Base-by-base conservation (phyloP, 495 filamentous ascomycete species). In the Annulohypoxylon moriforme region DNA sequence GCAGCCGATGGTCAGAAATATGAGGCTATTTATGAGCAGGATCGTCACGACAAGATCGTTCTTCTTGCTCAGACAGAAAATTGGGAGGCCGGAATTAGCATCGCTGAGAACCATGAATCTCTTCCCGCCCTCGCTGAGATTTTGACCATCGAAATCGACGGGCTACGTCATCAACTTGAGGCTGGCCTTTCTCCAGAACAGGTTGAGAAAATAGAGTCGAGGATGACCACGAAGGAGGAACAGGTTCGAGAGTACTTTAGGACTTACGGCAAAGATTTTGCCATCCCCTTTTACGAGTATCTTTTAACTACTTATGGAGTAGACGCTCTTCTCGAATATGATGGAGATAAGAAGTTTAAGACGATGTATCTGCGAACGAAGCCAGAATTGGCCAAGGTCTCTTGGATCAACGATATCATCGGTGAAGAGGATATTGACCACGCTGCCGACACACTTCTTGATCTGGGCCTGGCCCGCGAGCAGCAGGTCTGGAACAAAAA, bases 331-430 rank as follows among this genome's bases (percentile, higher is more conserved):
- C 85, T 99, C 64, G 85, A 87, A 25, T 89, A 91, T 44, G 84
- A 86, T 3, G 79, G 82, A 46, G 81, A 87, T 65, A 89, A 89
- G 68, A 89, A 89, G 76, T 89, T 88, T 68, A 82, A 94, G 22
- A 97, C 94, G 10, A 83, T 81, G 31, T 98, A 93, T 74, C 82
- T 98, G 47, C 88, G 91, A 31, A 87, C 84, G 27, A 85, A 89
- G 69, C 86, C 88, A 9, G 80, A 88, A 68, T 90, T 92, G 49
- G 88, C 89, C 40, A 92, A 92, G 72, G 78, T 98, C n/a, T 85
- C 90, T 40, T 99, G 96, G 96, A 95, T 99, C 79, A 95, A 98
- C 78, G 94, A 97, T 73, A 88, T 97, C 18, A 80, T 87, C 57
- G 83, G 87, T 20, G 90, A 93, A 75, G 84, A 89, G 60, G 87